Base-by-base conservation (phyloP, 257 asterid genomes). In the Marsdenia floribunda region DNA sequence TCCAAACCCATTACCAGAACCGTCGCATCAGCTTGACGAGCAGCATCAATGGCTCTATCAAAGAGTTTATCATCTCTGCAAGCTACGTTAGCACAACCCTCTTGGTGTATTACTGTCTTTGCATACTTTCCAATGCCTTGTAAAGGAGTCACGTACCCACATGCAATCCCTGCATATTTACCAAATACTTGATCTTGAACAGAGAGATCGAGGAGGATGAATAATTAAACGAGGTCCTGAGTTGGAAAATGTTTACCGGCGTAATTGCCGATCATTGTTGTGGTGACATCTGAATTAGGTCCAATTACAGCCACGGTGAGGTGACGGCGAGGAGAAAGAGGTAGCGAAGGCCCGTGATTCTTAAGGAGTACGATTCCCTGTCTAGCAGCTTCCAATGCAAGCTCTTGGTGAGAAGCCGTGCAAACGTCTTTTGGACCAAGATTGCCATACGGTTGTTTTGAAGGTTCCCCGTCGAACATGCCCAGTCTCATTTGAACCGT, bases 401-500 rank as follows among this genome's bases (percentile, higher is more conserved):
- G 87, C 63, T 92, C 90, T 58, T 87, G 93, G 70, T 90, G 91
- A 58, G 91, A 78, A 0, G 88, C 87, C 75, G 83, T 80, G 78
- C 98, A 90, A 21, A 92, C 91, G 73, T 92, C 96, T 19, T 70
- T 78, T 0, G 94, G 85, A 66, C 97, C 97, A 19, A 92, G 87
- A 42, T 77, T 77, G 0, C 91, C 92, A 47, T 83, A 90, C 3
- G 80, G 83, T 8, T 87, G 96, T 0, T 81, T 54, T 19, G 90
- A 84, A 40, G 90, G 89, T 71, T 89, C 96, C 2, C 96, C 98
- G 49, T 92, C 98, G 49, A 90, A 92, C 94, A 92, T 87, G 16
- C 98, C 98, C 0, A 92, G 87, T 75, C 97, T 86, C 89, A 92
- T 88, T 70, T 89, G 97, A 63, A 90, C 92, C 1, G 86, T 70